A percentile compares a stretch with the other conserved stretches of the same genome.
phyloP scores from a whole-genome alignment of 306 rosid genomes.

The Prunus mongolica region DNA sequence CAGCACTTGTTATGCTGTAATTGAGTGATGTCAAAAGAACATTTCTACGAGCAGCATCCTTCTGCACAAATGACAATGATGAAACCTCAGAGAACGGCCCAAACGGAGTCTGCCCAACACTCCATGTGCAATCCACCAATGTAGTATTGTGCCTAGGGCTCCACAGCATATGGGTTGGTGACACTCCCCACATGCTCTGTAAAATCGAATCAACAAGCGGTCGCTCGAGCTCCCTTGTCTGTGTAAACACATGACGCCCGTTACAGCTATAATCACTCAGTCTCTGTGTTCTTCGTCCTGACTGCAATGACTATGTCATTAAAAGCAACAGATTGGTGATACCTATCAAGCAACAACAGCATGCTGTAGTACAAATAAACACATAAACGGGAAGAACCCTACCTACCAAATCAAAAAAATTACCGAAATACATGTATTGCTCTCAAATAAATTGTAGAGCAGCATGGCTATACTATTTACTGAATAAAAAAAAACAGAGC shows the following conservation, averaged over 20 bases:
- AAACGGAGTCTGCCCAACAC: conserved; percentile 91
- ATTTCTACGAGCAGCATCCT: conserved; percentile 89
- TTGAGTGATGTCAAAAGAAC: conserved; percentile 72
- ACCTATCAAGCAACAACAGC: conserved; percentile 68
- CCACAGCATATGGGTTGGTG: conserved; percentile 85
- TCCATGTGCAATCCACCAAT: conserved; percentile 91
- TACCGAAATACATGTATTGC: too few species aligned
- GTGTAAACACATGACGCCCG: conserved; percentile 71
- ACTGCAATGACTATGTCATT: conserved; percentile 93
- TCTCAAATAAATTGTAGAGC: too few species aligned
- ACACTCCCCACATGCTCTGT: conserved; percentile 98
- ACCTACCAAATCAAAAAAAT: conserved; percentile 3
- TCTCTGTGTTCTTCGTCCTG: conserved; percentile 59
- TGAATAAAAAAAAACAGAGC: too few species aligned
- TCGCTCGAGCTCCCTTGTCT: conserved; percentile 70
- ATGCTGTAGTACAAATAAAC: conserved; percentile 59
- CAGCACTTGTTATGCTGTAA: conserved; percentile 58
- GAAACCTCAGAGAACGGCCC: conserved; percentile 82
- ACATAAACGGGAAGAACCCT: conserved; percentile 84
- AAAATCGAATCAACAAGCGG: conserved; percentile 88
- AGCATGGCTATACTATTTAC: too few species aligned
- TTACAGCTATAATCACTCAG: conserved; percentile 94
- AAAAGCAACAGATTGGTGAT: conserved; percentile 84
- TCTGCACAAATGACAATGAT: conserved; percentile 81
- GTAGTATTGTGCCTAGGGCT: conserved; percentile 82